Percentiles rank a stretch among this genome's conserved stretches.
Evolutionary conservation across 2,329 filamentous ascomycete genomes (phyloP).

Genomic region (Aquanectria penicillioides): DNA sequence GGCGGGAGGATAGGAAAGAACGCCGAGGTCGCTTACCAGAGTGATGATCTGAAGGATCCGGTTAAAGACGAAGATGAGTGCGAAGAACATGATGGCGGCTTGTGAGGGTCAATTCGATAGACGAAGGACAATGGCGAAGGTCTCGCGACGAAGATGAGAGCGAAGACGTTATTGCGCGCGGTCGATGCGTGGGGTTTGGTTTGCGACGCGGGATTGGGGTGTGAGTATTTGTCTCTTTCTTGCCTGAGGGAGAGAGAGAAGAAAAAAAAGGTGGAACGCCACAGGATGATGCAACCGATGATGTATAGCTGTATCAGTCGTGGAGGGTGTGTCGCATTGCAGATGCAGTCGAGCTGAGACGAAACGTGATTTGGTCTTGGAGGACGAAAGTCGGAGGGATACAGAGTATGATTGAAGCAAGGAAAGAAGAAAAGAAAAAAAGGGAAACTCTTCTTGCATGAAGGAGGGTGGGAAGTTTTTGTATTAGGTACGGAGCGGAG

Average conservation of each 20-base stretch:
- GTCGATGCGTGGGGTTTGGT: too few species aligned
- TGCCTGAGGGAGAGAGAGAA: neutral
- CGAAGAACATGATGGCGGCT: slow-evolving; percentile 66
- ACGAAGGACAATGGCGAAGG: too few species aligned
- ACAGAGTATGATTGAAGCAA: neutral
- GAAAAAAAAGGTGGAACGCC: neutral
- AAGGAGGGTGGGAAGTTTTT: slow-evolving; percentile 21
- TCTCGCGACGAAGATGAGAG: too few species aligned
- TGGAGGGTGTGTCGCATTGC: too few species aligned
- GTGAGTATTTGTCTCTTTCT: too few species aligned
- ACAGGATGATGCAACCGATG: slow-evolving; percentile 4
- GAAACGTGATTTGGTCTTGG: neutral
- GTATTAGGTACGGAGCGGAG: slow-evolving; percentile 11
- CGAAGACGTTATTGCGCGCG: too few species aligned
- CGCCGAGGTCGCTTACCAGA: slow-evolving; percentile 57
- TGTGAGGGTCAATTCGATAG: slow-evolving; percentile 1
- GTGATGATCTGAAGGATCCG: slow-evolving; percentile 71
- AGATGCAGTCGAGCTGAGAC: too few species aligned
- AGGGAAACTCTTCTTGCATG: slow-evolving; percentile 1
- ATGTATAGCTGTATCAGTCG: neutral
- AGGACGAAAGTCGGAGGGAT: neutral
- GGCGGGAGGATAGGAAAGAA: too few species aligned
- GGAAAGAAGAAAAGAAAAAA: neutral
- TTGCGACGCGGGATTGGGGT: too few species aligned
- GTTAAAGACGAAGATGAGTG: slow-evolving; percentile 70